Conservation (phyloP, 495 filamentous ascomycete species). For the Opeltia flavorubescens region DNA sequence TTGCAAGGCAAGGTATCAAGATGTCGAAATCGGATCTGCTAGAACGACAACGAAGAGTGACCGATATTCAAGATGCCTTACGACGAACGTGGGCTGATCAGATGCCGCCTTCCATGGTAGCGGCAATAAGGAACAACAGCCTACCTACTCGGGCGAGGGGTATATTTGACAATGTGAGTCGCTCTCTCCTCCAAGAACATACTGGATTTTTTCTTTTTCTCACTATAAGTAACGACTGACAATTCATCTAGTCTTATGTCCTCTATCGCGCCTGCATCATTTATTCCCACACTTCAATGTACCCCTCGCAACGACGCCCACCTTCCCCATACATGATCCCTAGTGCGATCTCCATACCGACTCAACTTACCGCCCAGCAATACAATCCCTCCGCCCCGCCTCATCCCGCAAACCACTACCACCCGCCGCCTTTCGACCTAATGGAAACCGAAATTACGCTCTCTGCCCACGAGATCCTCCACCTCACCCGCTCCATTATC, state of each 20-base stretch:
- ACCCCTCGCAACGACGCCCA: slow-evolving; percentile 33
- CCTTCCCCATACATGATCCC: too few species aligned
- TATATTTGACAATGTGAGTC: slow-evolving; percentile 34
- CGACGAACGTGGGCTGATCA: slow-evolving; percentile 26
- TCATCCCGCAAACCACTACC: neutral
- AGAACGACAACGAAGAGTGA: slow-evolving; percentile 15
- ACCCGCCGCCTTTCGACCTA: neutral
- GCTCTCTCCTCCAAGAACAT: neutral
- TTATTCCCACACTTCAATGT: slow-evolving; percentile 38
- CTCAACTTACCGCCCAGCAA: too few species aligned
- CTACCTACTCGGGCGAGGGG: slow-evolving; percentile 28
- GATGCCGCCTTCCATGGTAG: slow-evolving; percentile 14
- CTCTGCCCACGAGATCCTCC: slow-evolving; percentile 31
- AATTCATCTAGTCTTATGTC: slow-evolving; percentile 23
- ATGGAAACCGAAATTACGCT: slow-evolving; percentile 24
- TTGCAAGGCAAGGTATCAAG: neutral
- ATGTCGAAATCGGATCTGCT: slow-evolving; percentile 5
- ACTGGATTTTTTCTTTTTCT: slow-evolving; percentile 3
- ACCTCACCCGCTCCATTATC: slow-evolving; percentile 24
- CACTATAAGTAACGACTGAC: slow-evolving; percentile 5
- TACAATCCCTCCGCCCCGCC: neutral
- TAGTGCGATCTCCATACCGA: too few species aligned
- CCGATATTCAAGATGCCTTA: slow-evolving; percentile 26
- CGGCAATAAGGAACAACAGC: slow-evolving; percentile 22
- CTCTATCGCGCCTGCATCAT: slow-evolving; percentile 37